Evolutionary conservation across 2,329 filamentous ascomycete species (phyloP).

Genomic region (Nannizzia gypsea): DNA sequence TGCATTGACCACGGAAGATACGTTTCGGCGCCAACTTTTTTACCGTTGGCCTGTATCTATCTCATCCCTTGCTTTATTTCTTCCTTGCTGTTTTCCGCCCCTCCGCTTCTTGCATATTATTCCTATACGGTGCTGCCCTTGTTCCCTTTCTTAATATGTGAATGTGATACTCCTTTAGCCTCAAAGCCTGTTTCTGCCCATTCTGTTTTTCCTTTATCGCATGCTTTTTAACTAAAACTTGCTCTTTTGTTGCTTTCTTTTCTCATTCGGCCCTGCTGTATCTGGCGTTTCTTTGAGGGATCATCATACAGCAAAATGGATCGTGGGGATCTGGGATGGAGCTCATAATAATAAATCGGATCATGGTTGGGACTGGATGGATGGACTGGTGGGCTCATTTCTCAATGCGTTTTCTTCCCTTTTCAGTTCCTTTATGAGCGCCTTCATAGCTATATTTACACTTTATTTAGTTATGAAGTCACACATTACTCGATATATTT

Average conservation of each 20-base stretch:
- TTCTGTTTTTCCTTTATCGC: background rate
- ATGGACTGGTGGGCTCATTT: background rate
- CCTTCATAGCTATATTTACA: background rate
- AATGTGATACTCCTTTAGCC: background rate
- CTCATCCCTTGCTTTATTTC: background rate
- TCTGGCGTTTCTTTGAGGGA: conserved; percentile 3
- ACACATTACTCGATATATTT: background rate
- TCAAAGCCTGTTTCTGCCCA: background rate
- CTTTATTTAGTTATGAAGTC: background rate
- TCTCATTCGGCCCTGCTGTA: background rate
- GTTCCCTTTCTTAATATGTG: background rate
- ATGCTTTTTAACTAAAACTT: conserved; percentile 1
- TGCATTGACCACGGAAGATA: background rate
- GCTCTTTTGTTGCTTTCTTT: background rate
- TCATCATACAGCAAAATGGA: background rate
- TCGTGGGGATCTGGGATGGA: background rate
- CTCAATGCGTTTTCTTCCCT: background rate
- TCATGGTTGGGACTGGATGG: background rate
- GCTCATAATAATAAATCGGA: background rate
- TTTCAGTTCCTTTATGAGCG: background rate
- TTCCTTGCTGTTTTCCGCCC: background rate
- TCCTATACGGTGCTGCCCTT: background rate
- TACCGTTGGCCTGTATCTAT: background rate
- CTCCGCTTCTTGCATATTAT: background rate
- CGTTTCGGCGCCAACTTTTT: background rate